Conservation (phyloP, 2,329 filamentous ascomycete species). For the Diaporthe aspalathi region DNA sequence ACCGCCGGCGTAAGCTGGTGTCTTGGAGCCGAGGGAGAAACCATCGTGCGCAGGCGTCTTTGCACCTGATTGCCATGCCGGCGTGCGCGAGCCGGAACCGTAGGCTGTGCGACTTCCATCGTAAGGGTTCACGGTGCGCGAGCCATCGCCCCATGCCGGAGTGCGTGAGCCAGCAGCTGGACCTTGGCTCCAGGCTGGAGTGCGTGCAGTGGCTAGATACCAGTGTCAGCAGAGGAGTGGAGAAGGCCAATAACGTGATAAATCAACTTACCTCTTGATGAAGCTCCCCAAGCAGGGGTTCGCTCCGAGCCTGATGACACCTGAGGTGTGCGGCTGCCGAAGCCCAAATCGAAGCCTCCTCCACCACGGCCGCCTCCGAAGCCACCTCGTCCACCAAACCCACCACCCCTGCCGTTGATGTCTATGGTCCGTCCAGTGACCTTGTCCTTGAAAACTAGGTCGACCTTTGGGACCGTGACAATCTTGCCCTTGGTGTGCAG, state of each 20-base stretch:
- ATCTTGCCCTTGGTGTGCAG: conserved; percentile 95
- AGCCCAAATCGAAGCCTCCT: conserved; percentile 60
- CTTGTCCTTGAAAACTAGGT: conserved; percentile 87
- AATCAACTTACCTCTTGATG: conserved; percentile 67
- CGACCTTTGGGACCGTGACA: conserved; percentile 83
- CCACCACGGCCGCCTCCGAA: conserved; percentile 58
- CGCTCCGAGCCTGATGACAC: conserved; percentile 70
- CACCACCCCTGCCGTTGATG: conserved; percentile 64
- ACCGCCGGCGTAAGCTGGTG: conserved; percentile 67
- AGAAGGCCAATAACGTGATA: neutral
- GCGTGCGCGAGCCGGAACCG: conserved; percentile 77
- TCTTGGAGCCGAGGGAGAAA: conserved; percentile 76
- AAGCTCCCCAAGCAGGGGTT: conserved; percentile 79
- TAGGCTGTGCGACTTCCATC: conserved; percentile 83
- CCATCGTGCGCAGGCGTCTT: conserved; percentile 75
- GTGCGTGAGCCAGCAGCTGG: conserved; percentile 70
- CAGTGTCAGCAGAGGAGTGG: conserved; percentile 43
- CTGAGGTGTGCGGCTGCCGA: conserved; percentile 78
- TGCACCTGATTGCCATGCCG: conserved; percentile 82
- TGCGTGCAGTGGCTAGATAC: conserved; percentile 64
- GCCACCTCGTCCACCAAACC: conserved; percentile 55
- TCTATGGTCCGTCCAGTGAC: conserved; percentile 83
- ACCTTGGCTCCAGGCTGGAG: conserved; percentile 71
- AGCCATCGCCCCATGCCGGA: conserved; percentile 77
- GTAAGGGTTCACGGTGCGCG: conserved; percentile 76